Conservation (phyloP, 148 eudicot species). For the Gaultheria prostrata region DNA sequence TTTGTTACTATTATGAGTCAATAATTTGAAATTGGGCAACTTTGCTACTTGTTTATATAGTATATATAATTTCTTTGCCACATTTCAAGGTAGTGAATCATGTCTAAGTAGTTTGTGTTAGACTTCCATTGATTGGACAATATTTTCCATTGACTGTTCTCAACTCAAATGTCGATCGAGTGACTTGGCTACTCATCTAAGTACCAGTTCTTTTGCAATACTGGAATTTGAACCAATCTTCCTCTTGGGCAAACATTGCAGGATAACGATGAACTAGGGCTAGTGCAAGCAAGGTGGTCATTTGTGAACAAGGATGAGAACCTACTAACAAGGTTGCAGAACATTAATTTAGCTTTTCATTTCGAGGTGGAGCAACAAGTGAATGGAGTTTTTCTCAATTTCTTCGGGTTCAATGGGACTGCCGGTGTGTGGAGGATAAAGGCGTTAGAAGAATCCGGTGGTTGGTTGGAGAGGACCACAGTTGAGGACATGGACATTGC, state of each 20-base stretch:
- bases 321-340: constrained; percentile 81
- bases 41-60: not conserved
- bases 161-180: not conserved
- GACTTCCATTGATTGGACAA: not conserved
- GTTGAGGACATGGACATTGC: constrained; percentile 99
- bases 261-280: constrained; percentile 88
- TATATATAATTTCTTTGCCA: not conserved
- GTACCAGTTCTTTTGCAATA: not conserved
- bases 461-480: constrained; percentile 98
- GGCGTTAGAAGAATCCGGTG: constrained; percentile 93
- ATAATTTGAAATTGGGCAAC: not conserved
- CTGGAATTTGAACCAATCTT: not conserved
- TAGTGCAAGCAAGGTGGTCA: constrained; percentile 98
- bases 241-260: constrained; percentile 28
- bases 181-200: not conserved
- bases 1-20: not conserved
- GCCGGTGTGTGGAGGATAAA: constrained; percentile 99
- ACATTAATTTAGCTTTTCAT: constrained; percentile 89
- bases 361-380: constrained; percentile 99
- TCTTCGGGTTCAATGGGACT: constrained; percentile 97
- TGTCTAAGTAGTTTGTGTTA: not conserved
- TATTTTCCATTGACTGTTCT: not conserved
- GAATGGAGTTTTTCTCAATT: constrained; percentile 84
- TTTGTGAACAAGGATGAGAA: constrained; percentile 97
- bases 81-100: not conserved